Evolutionary conservation across 2,329 filamentous ascomycete genomes (phyloP).

Genomic region (Alternaria gansuensis): DNA sequence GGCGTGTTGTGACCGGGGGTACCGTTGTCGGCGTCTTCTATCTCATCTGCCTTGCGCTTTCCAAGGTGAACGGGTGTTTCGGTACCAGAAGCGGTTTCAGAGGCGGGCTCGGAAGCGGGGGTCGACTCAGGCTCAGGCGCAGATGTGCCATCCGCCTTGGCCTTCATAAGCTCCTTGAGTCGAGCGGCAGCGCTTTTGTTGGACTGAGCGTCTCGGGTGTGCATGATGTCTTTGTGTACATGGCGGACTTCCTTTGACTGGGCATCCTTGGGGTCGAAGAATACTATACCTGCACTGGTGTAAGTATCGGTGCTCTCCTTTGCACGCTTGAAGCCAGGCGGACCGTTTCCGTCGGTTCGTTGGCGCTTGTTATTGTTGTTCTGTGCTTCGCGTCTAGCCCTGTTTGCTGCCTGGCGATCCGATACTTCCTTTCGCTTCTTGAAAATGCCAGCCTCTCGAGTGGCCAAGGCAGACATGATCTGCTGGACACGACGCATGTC

Average conservation of each 20-base stretch:
- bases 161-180: constrained; percentile 75
- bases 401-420: constrained; percentile 80
- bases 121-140: constrained; percentile 39
- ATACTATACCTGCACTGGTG: constrained; percentile 45
- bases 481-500: constrained; percentile 85
- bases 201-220: constrained; percentile 75
- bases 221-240: constrained; percentile 87
- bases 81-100: constrained; percentile 47
- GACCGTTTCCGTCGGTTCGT: constrained; percentile 44
- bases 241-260: constrained; percentile 54
- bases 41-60: constrained; percentile 79
- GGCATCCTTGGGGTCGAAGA: constrained; percentile 51
- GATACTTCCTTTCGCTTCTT: constrained; percentile 85
- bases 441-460: constrained; percentile 94
- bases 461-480: constrained; percentile 87
- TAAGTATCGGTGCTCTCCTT: constrained; percentile 51
- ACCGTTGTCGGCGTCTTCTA: constrained; percentile 69
- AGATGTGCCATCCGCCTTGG: constrained; percentile 46
- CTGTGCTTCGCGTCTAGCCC: constrained; percentile 62
- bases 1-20: constrained; percentile 70
- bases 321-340: constrained; percentile 43
- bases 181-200: constrained; percentile 96
- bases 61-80: constrained; percentile 63
- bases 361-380: constrained; percentile 44
- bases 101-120: constrained; percentile 16